These are phyloP conservation scores for Gigaspora rosea DNA, from an alignment of 192 early-diverging fungal species.

Conservation along the genomic window DNA sequence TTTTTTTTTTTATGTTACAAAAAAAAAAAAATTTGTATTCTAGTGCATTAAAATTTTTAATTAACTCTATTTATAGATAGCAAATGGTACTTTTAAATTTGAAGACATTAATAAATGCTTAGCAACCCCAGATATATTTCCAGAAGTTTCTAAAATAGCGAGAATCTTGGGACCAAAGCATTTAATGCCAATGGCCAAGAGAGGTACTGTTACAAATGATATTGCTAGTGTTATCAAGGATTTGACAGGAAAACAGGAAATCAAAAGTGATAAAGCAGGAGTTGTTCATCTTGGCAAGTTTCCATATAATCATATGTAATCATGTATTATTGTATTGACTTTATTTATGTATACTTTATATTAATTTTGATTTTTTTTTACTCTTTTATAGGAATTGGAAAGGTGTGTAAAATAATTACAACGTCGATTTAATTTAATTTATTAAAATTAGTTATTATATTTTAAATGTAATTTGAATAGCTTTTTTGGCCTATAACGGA, in stretches of 20 bases:
- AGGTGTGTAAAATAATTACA: neutral
- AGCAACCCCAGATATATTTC: constrained; percentile 88
- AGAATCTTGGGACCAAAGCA: constrained; percentile 90
- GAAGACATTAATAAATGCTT: constrained; percentile 81
- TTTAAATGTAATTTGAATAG: neutral
- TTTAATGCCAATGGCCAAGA: constrained; percentile 91
- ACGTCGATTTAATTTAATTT: neutral
- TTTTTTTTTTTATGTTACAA: neutral
- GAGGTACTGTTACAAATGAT: constrained; percentile 83
- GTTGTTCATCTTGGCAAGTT: constrained; percentile 65
- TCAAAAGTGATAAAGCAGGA: constrained; percentile 71
- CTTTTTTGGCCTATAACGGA: neutral
- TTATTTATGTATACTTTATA: neutral
- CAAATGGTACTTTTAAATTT: constrained; percentile 8
- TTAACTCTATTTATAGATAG: neutral
- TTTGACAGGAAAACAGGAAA: constrained; percentile 72
- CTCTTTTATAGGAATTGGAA: constrained; percentile 10
- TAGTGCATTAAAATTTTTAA: no score
- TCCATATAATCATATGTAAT: neutral
- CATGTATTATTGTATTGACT: neutral
- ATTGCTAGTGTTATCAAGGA: constrained; percentile 63
- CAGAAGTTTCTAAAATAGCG: constrained; percentile 85
- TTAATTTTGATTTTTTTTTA: neutral
- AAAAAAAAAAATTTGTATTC: neutral
- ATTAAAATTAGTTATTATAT: neutral